Evolutionary conservation across 345 rosid species (phyloP), one percentile per base, ranked within the genome.

Genomic region (Eucalyptus dawsonii): DNA sequence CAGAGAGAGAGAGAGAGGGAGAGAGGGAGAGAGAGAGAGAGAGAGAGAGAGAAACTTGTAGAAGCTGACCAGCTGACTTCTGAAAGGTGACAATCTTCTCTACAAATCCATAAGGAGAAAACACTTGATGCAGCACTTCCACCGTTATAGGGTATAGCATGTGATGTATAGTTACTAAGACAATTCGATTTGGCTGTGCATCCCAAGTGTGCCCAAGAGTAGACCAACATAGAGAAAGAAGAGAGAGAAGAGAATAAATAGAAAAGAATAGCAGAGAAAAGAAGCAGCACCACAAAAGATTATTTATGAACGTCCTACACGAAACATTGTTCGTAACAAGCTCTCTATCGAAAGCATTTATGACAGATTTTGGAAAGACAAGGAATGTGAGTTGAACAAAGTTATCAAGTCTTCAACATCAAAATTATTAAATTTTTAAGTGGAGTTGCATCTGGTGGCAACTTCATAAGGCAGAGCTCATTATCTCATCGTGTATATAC

Each of bases 1-100:
- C 83, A 72, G 44, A 69, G 80, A 69, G 80, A 69, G 44, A 72
- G 24, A 69, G 80, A 69, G 80, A 31, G 40, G 34, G 42, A 69
- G 80, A 34, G 60, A 31, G 37, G 14, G 72, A 65, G 72, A n/a
- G 37, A 67, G 40, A 15, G 80, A 67, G 80, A 67, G 80, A 67
- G 80, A 89, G 53, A 89, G 86, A 91, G 65, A 89, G 80, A 88
- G 24, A 90, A 72, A 89, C 93, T 87, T 88, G 93, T 91, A 92
- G 94, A 93, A 94, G 95, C 99, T 96, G 96, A 97, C 97, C 98
- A 93, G 99, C 99, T 85, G 98, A 97, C 97, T 97, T 97, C 95
- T 97, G 99, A 92, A 97, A 97, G 17, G 99, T 97, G 94, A 97
- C 98, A 50, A 97, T 95, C 97, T 97, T 97, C 95, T 97, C 99